Percentiles rank a stretch among this genome's conserved stretches.
These are phyloP conservation scores for Chaetomium olivaceum DNA, from an alignment of 2,329 filamentous ascomycete species.

Conservation along the genomic window DNA sequence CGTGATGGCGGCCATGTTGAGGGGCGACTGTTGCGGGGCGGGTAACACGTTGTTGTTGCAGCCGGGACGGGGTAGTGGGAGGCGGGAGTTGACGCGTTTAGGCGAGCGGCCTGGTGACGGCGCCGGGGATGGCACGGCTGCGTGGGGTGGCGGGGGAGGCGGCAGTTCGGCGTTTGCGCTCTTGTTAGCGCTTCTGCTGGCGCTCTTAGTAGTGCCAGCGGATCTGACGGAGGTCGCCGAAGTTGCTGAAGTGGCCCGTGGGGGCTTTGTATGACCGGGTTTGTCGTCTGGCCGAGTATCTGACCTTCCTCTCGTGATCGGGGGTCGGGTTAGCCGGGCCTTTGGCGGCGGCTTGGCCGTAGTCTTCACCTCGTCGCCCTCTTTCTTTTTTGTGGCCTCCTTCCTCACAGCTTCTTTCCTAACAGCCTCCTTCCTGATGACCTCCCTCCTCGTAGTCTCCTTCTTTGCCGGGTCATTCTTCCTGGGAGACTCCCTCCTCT, in stretches of 20 bases:
- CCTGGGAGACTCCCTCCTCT: constrained; percentile 9
- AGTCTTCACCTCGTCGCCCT: constrained; percentile 11
- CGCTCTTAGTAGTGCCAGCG: constrained; percentile 2
- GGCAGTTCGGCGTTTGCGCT: constrained; percentile 7
- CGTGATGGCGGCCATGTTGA: constrained; percentile 62
- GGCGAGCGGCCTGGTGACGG: constrained; percentile 30
- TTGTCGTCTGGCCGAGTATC: constrained; percentile 16
- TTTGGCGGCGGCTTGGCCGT: constrained; percentile 13
- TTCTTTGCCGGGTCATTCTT: neutral
- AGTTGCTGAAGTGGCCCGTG: constrained; percentile 5
- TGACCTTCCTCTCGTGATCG: constrained; percentile 16
- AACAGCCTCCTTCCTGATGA: neutral
- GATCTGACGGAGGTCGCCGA: constrained; percentile 14
- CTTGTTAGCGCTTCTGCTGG: constrained; percentile 3
- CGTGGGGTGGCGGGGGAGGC: constrained; percentile 7
- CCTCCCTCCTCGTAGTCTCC: neutral
- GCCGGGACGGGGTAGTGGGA: constrained; percentile 39
- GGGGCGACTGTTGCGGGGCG: constrained; percentile 53
- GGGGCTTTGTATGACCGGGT: neutral
- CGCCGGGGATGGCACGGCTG: constrained; percentile 5
- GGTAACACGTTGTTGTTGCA: constrained; percentile 40
- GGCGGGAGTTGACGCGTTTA: constrained; percentile 37
- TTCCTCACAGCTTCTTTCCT: neutral
- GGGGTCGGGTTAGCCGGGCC: constrained; percentile 7
- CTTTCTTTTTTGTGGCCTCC: constrained; percentile 2